Percentiles rank a stretch among this genome's conserved stretches.
phyloP scores from a whole-genome alignment of 2,329 filamentous ascomycete genomes.

The Arthrinium phaeospermum region DNA sequence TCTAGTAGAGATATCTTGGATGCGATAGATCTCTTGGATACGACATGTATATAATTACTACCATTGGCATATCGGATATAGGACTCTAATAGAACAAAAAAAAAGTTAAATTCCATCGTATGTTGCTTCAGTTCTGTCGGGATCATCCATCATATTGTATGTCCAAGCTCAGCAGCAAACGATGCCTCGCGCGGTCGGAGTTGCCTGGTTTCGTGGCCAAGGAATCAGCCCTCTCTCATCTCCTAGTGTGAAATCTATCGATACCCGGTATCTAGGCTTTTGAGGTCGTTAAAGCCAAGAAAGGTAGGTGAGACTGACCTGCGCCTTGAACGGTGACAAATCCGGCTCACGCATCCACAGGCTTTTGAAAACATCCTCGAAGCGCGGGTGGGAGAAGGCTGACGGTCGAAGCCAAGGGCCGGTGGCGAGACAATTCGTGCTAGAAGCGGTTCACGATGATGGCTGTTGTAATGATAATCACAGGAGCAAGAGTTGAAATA shows the following conservation, averaged over 20 bases:
- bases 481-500: not conserved
- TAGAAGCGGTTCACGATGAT: not conserved
- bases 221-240: not conserved
- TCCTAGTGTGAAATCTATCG: not conserved
- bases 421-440: not conserved
- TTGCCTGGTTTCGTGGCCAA: not conserved
- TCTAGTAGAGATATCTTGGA: not conserved
- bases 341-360: not conserved
- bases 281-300: not conserved
- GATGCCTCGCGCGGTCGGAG: not conserved
- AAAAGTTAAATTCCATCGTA: not conserved
- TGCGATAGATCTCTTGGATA: not conserved
- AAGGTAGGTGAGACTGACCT: not conserved
- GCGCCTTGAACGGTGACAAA: not conserved
- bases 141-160: not conserved
- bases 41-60: conserved; percentile 5
- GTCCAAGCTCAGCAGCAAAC: not conserved
- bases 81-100: not conserved
- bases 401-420: not conserved
- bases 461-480: not conserved
- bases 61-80: not conserved
- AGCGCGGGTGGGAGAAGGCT: not conserved
- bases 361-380: not conserved
- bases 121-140: not conserved
- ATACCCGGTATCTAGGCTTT: no score